A percentile compares a stretch with the other conserved stretches of the same genome.
Conservation (phyloP, 2,329 filamentous ascomycete species). For the Arthroderma sp. region DNA sequence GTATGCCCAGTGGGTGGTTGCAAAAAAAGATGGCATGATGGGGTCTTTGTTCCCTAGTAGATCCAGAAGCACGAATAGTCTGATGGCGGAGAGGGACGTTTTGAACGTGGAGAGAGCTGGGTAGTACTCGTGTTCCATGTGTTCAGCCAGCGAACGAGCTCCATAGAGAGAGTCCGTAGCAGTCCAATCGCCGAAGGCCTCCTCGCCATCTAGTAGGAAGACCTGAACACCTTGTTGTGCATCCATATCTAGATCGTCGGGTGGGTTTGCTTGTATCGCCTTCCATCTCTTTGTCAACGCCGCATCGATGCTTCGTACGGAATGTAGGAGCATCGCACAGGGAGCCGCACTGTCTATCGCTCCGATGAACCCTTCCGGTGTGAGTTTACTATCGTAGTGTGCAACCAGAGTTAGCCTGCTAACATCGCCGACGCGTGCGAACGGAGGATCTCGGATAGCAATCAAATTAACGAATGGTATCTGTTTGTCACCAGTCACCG, state of each 20-base stretch:
- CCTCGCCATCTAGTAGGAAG: constrained; percentile 82
- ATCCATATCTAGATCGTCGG: constrained; percentile 43
- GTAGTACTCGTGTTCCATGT: constrained; percentile 63
- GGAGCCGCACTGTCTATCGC: constrained; percentile 89
- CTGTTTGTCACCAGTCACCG: constrained; percentile 55
- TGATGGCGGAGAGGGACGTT: constrained; percentile 65
- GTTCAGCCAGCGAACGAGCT: constrained; percentile 64
- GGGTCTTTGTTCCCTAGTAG: constrained; percentile 63
- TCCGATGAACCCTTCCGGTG: constrained; percentile 76
- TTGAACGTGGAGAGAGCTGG: constrained; percentile 61
- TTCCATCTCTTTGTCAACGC: constrained; percentile 75
- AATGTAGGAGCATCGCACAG: constrained; percentile 85
- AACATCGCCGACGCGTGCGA: constrained; percentile 60
- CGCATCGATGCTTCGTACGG: constrained; percentile 64
- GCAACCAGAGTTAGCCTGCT: constrained; percentile 75
- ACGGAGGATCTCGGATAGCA: constrained; percentile 77
- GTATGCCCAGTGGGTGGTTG: constrained; percentile 90
- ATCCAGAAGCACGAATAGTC: constrained; percentile 83
- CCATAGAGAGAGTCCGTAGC: constrained; percentile 78
- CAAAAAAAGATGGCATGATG: constrained; percentile 70
- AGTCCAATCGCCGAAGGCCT: constrained; percentile 75
- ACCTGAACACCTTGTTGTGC: constrained; percentile 79
- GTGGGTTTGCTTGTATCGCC: constrained; percentile 46
- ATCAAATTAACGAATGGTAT: constrained; percentile 83
- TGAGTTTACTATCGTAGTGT: constrained; percentile 80